Evolutionary conservation across 192 early-diverging fungal genomes (phyloP).

Genomic region (Podila minutissima): DNA sequence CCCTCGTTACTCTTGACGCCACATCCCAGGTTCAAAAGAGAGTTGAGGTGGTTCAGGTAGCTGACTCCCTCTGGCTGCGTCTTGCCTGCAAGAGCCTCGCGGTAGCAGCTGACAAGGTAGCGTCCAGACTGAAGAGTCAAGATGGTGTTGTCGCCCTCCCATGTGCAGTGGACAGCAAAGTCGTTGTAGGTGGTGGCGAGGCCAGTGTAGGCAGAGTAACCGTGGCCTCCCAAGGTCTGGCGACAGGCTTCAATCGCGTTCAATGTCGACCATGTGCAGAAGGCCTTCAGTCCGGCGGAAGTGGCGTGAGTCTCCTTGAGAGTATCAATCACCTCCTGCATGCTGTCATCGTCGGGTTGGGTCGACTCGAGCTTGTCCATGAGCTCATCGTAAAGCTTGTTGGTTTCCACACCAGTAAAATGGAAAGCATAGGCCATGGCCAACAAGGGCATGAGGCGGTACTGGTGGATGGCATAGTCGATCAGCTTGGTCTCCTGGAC

Average conservation of each 20-base stretch:
- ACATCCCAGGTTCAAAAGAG: conserved; percentile 58
- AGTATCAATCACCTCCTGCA: conserved; percentile 72
- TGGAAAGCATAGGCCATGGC: conserved; percentile 93
- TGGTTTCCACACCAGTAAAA: conserved; percentile 87
- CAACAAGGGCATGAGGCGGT: conserved; percentile 88
- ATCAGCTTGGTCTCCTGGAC: conserved; percentile 84
- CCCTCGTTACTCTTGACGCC: conserved; percentile 58
- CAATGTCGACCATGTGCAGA: conserved; percentile 90
- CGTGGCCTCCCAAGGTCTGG: conserved; percentile 90
- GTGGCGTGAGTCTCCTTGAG: conserved; percentile 93
- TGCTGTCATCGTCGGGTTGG: conserved; percentile 65
- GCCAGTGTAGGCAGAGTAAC: conserved; percentile 91
- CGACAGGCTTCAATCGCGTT: conserved; percentile 91
- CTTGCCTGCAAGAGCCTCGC: conserved; percentile 76
- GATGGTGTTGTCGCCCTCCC: conserved; percentile 92
- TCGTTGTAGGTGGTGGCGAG: conserved; percentile 86
- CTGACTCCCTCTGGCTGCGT: conserved; percentile 77
- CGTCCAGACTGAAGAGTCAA: conserved; percentile 87
- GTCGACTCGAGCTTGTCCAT: conserved; percentile 77
- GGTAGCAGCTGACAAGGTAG: conserved; percentile 78
- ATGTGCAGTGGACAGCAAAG: conserved; percentile 89
- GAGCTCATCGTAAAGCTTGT: conserved; percentile 76
- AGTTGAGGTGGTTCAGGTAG: conserved; percentile 72
- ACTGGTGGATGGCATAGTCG: conserved; percentile 93
- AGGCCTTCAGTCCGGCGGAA: conserved; percentile 89